A percentile compares a stretch with the other conserved stretches of the same genome.
Evolutionary conservation across 257 asterid species (phyloP).

Genomic region (Solanum gandarillasii): DNA sequence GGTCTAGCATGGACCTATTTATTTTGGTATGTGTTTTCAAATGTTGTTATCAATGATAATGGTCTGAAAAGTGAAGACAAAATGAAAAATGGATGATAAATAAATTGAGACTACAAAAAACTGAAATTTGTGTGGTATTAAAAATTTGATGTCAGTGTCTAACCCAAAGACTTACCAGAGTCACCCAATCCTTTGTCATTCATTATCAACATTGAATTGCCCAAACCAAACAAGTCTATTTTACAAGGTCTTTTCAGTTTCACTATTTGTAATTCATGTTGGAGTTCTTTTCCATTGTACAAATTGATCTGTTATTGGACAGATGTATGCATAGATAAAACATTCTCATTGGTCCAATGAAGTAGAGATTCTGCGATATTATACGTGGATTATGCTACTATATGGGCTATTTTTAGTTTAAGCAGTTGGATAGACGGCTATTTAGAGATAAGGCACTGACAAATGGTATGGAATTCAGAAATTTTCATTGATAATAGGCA

Average conservation of each 20-base stretch:
- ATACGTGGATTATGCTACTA: not conserved
- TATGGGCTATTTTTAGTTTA: not conserved
- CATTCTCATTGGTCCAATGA: not conserved
- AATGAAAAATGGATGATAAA: not conserved
- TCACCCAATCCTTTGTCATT: not conserved
- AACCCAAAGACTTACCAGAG: not conserved
- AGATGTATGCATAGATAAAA: not conserved
- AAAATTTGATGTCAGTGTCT: not conserved
- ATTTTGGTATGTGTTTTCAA: not conserved
- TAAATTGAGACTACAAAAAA: not conserved
- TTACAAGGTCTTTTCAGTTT: not conserved
- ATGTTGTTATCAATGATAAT: too few relatives aligned
- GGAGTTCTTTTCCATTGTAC: not conserved
- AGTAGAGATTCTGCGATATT: not conserved
- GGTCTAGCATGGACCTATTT: not conserved
- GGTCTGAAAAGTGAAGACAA: not conserved
- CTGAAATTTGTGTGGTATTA: not conserved
- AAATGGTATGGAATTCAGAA: not conserved
- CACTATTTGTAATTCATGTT: not conserved
- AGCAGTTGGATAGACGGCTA: not conserved
- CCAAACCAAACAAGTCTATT: not conserved
- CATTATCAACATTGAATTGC: not conserved
- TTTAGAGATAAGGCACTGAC: not conserved
- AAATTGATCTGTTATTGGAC: not conserved
- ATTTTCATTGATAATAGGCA: not conserved